phyloP scores from a whole-genome alignment of 108 stramenopile species.

The Fragilariopsis cylindrus region DNA sequence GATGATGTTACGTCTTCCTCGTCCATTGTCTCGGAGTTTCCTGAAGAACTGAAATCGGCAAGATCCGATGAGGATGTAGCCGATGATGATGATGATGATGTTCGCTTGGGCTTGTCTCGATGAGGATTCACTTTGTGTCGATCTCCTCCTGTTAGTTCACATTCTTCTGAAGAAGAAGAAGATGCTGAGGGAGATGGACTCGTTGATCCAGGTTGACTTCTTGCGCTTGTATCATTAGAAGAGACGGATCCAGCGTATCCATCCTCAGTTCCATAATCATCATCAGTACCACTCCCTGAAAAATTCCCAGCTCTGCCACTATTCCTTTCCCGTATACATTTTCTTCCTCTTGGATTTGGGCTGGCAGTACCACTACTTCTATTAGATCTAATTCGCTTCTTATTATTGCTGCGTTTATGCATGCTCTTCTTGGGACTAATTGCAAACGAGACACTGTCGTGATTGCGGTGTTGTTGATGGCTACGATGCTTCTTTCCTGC shows the following conservation, averaged over 20 bases:
- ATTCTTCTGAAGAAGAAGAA: slow-evolving; percentile 43
- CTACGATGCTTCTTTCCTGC: neutral
- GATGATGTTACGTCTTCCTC: slow-evolving; percentile 14
- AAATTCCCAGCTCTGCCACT: slow-evolving; percentile 22
- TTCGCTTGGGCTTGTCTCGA: neutral
- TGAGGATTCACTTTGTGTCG: slow-evolving; percentile 12
- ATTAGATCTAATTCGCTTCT: neutral
- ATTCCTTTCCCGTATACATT: neutral
- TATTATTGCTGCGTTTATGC: slow-evolving; percentile 4
- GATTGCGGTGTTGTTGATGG: neutral
- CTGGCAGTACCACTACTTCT: neutral
- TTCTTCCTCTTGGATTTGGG: neutral
- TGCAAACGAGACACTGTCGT: neutral
- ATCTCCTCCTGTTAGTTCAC: neutral
- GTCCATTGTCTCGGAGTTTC: slow-evolving; percentile 27
- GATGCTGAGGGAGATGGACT: slow-evolving; percentile 39
- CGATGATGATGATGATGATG: neutral
- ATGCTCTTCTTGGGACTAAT: slow-evolving; percentile 3
- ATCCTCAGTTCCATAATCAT: slow-evolving; percentile 49
- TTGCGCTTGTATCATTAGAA: slow-evolving; percentile 34
- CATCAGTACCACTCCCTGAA: slow-evolving; percentile 54
- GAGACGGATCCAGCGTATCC: slow-evolving; percentile 58
- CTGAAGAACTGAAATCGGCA: slow-evolving; percentile 42
- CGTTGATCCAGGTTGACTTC: slow-evolving; percentile 17
- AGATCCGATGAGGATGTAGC: slow-evolving; percentile 35